phyloP scores from a whole-genome alignment of 768 basidiomycete species.

The Kwoniella dendrophila region DNA sequence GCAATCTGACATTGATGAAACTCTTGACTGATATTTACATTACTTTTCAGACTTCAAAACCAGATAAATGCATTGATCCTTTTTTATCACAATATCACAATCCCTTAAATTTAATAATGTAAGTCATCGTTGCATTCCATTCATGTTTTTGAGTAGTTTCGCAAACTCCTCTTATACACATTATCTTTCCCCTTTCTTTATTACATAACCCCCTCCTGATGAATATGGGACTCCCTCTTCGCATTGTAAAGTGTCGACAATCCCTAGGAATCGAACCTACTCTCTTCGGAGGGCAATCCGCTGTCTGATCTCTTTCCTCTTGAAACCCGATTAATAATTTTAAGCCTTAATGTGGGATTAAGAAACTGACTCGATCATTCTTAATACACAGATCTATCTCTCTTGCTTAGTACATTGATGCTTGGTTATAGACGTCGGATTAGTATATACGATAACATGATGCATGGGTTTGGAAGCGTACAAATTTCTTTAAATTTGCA shows the following conservation, averaged over 20 bases:
- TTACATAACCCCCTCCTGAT: conserved; percentile 36
- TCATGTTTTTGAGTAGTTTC: neutral
- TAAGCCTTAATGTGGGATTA: no score
- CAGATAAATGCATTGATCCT: conserved; percentile 62
- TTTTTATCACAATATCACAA: conserved; percentile 2
- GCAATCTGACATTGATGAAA: conserved; percentile 21
- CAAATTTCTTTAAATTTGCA: no score
- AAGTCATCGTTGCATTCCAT: conserved; percentile 8
- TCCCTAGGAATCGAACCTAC: conserved; percentile 58
- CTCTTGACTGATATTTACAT: conserved; percentile 66
- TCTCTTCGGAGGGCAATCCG: conserved; percentile 52
- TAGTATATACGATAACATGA: conserved; percentile 2
- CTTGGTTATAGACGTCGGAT: neutral
- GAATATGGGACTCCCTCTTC: conserved; percentile 57
- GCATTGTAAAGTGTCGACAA: conserved; percentile 51
- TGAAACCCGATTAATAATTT: no score
- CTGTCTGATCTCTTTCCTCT: conserved; percentile 48
- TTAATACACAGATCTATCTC: neutral
- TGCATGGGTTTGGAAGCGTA: conserved; percentile 12
- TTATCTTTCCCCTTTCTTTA: neutral
- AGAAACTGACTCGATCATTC: neutral
- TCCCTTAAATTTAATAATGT: conserved; percentile 2
- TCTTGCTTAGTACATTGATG: neutral
- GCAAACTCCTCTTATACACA: neutral
- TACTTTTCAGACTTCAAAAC: conserved; percentile 78